Percentiles rank a stretch among this genome's conserved stretches.
phyloP scores from a whole-genome alignment of 2,329 filamentous ascomycete genomes.

The Plectosphaerella cucumerina region DNA sequence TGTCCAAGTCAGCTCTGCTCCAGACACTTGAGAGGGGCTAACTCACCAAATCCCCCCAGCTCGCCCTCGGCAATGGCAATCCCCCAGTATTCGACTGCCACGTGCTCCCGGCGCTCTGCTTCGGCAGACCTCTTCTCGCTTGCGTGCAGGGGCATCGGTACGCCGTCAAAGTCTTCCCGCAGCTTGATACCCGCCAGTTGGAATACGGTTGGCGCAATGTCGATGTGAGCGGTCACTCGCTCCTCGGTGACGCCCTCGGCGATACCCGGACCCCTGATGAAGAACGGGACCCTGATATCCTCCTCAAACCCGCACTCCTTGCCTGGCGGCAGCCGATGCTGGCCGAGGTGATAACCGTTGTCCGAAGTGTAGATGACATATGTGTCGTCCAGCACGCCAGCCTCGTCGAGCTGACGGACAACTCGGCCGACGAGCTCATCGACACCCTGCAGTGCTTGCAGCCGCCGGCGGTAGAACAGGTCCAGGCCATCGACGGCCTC shows the following conservation, averaged over 20 bases:
- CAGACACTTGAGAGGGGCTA: neutral
- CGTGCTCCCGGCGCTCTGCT: constrained; percentile 43
- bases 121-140: neutral
- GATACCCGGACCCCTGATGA: constrained; percentile 52
- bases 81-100: constrained; percentile 56
- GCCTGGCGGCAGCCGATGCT: constrained; percentile 53
- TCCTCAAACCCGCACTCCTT: constrained; percentile 57
- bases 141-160: constrained; percentile 41
- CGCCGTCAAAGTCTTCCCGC: constrained; percentile 52
- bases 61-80: constrained; percentile 31
- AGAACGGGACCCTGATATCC: constrained; percentile 55
- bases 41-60: constrained; percentile 16
- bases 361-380: constrained; percentile 58
- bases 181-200: constrained; percentile 34
- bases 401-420: constrained; percentile 33
- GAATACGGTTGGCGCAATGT: constrained; percentile 59
- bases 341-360: constrained; percentile 58
- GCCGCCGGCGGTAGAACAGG: constrained; percentile 45
- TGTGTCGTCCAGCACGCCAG: constrained; percentile 58
- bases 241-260: constrained; percentile 31
- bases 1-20: neutral
- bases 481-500: constrained; percentile 43
- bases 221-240: constrained; percentile 56
- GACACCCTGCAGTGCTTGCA: constrained; percentile 48
- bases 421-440: constrained; percentile 50